Evolutionary conservation across 2,329 filamentous ascomycete species (phyloP), one percentile per base, ranked within the genome.

Genomic region (Clarireedia monteithiana): DNA sequence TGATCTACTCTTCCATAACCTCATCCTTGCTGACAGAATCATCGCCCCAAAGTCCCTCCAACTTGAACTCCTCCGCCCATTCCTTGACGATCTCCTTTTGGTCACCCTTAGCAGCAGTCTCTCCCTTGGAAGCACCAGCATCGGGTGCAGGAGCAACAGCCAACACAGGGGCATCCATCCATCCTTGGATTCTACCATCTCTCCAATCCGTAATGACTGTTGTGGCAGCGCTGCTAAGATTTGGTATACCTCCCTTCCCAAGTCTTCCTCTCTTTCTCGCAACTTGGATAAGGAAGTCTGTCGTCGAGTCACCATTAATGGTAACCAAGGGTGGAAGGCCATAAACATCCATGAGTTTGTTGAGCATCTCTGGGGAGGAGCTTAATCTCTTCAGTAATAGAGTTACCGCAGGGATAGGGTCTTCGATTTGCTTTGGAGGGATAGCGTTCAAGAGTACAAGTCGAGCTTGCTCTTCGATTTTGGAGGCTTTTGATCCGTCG

Each of bases 161-260:
- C 58, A 89, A 72, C 38, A 80, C 78, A 6, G 91, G 91, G 2
- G 90, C 81, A 64, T 91, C 87, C 48, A 85, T 82, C 91, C 91
- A 96, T 56, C 91, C 91, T 73, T 95, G 90, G 65, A 99, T 95
- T 52, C 94, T 83, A 26, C 91, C 92, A 70, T 97, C 92, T 64
- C 94, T 83, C 89, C 94, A 95, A 75, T 99, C 94, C n/a, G 85
- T 94, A 57, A 99, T 84, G 55, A 99, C 91, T 0, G 89, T 87
- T 80, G 94, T 92, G 60, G 92, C 94, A 6, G 94, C 92, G 53
- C 88, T 85, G 63, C 84, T 79, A 58, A 97, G 72, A 72, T 97
- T 99, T 45, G 94, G 94, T 15, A 97, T 80, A 60, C 94, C 94
- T 20, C 92, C 91, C 64, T 88, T 86, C 50, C 92, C 90, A 15